Base-by-base conservation (phyloP, 169 alveolate species). In the Plasmodium reichenowi region DNA sequence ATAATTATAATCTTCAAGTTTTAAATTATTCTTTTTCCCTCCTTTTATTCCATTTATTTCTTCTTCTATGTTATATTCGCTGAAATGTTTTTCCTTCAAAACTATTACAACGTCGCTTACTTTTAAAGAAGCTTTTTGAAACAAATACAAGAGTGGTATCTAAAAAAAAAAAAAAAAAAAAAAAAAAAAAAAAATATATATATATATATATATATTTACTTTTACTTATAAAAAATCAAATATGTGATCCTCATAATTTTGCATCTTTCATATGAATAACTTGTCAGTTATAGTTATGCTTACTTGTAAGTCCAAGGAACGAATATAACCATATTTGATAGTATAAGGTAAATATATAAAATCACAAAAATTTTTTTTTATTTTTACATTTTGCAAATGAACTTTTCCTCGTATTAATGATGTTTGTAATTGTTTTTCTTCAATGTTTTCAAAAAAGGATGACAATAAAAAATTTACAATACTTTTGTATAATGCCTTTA, bases 341-440 rank as follows among this genome's bases (percentile, higher is more conserved):
- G 88, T 76, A 17, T 76, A 76, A 7, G 88, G 88, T 9, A 76
- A 52, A 43, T 76, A 76, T 7, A 76, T 24, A 26, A 62, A 24
- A 54, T 76, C 76, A n/a, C 43, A 76, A 17, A 76, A 76, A 32
- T 62, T 62, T 20, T 62, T 63, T 15, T 76, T 76, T n/a, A 76
- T 76, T 20, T 76, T 76, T 0, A 76, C 88, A 76, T 76, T 76
- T n/a, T 76, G 88, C 24, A 76, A 38, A 50, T 76, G 88, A 43
- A 76, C 75, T 43, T 76, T 76, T 47, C 88, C 88, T 22, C 88
- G 62, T 29, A 76, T 62, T 15, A 76, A 68, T 7, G 88, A 76
- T 3, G 88, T 76, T 50, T 76, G 88, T 70, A 76, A 56, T 22
- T 76, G 88, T 13, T 76, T 76, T 50, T 76, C 88, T 76, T 76